Conservation (phyloP, 176 grass and related monocot species). For the Oryza rufipogon region DNA sequence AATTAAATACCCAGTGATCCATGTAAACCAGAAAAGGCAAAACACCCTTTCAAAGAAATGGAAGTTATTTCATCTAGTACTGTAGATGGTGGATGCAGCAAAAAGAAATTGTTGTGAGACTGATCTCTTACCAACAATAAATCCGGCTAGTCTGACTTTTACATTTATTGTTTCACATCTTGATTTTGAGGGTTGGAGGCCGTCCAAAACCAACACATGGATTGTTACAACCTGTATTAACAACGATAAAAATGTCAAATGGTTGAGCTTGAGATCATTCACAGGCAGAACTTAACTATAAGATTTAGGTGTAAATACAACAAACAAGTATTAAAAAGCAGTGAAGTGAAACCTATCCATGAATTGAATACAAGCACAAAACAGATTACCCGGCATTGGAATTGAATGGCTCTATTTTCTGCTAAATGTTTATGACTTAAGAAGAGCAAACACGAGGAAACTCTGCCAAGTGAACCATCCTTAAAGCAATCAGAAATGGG, state of each 20-base stretch:
- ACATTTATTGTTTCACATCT: constrained; percentile 35
- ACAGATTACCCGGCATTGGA: constrained; percentile 70
- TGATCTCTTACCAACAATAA: constrained; percentile 79
- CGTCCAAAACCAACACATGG: constrained; percentile 62
- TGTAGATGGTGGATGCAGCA: not conserved
- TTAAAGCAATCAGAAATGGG: constrained; percentile 41
- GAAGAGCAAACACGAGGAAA: constrained; percentile 45
- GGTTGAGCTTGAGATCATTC: not conserved
- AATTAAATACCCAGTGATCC: constrained; percentile 14
- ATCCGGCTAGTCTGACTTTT: constrained; percentile 67
- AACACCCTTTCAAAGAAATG: not conserved
- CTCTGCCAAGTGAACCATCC: constrained; percentile 33
- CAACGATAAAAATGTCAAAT: constrained; percentile 8
- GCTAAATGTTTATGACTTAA: constrained; percentile 43
- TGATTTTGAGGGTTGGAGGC: constrained; percentile 22
- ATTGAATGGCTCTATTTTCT: constrained; percentile 42
- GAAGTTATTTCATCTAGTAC: constrained; percentile 2
- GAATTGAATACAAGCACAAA: constrained; percentile 34
- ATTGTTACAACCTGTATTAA: constrained; percentile 64
- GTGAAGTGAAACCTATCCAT: constrained; percentile 33
- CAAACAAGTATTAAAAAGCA: constrained; percentile 3
- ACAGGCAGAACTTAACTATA: constrained; percentile 6
- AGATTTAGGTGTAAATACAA: not conserved
- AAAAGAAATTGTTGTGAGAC: not conserved
- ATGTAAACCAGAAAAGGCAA: constrained; percentile 7